Percentiles rank a stretch among this genome's conserved stretches.
phyloP scores from a whole-genome alignment of 2,329 filamentous ascomycete genomes.

The Dendrostoma leiphaemia region DNA sequence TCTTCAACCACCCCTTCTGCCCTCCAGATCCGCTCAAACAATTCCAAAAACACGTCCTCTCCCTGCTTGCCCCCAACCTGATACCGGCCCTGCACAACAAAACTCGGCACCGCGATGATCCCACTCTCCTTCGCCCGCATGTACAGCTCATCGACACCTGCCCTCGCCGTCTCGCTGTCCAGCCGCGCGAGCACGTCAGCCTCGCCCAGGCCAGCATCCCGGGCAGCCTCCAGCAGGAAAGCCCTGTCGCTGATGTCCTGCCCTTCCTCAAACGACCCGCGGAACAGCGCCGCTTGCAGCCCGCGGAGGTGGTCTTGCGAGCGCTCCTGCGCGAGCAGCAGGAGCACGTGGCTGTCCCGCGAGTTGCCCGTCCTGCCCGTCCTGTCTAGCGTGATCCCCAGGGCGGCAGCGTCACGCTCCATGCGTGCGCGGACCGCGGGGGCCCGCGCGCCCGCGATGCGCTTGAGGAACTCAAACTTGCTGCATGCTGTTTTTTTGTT shows the following conservation, averaged over 20 bases:
- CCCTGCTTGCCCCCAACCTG: conserved; percentile 72
- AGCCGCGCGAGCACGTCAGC: conserved; percentile 25
- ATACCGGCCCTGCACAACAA: conserved; percentile 67
- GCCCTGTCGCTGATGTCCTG: conserved; percentile 39
- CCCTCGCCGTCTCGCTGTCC: conserved; percentile 25
- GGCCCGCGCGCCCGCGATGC: conserved; percentile 26
- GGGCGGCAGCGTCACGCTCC: conserved; percentile 28
- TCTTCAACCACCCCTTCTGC: neutral
- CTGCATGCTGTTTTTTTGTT: conserved; percentile 35
- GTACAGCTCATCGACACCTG: conserved; percentile 28
- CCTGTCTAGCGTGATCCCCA: conserved; percentile 40
- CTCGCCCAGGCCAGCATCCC: conserved; percentile 26
- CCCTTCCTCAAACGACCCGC: conserved; percentile 39
- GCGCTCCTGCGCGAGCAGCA: conserved; percentile 37
- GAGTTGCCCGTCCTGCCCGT: conserved; percentile 43
- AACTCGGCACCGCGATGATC: conserved; percentile 70
- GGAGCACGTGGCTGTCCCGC: conserved; percentile 45
- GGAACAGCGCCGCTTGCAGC: conserved; percentile 41
- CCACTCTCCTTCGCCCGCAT: conserved; percentile 28
- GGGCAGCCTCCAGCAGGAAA: conserved; percentile 36
- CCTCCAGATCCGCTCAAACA: conserved; percentile 58
- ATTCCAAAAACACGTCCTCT: conserved; percentile 59
- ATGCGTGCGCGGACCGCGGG: conserved; percentile 31
- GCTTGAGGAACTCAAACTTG: conserved; percentile 36
- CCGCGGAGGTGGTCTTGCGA: conserved; percentile 19